Conservation (phyloP, 2,329 filamentous ascomycete species). For the Macrophomina tecta region DNA sequence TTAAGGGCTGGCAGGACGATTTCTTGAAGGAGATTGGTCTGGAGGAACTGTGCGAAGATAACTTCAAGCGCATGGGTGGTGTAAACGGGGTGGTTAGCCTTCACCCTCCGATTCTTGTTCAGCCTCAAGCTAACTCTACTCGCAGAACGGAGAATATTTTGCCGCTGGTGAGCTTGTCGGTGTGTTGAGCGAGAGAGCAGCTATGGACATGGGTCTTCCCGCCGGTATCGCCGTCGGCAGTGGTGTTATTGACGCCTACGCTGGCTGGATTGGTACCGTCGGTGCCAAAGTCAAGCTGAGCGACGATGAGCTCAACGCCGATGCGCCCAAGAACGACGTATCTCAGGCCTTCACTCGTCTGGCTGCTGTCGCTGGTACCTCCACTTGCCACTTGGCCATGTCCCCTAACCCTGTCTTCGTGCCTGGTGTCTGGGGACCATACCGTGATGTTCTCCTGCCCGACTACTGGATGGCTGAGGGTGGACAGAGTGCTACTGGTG, state of each 20-base stretch:
- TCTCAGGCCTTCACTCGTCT: constrained; percentile 90
- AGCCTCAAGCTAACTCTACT: constrained; percentile 39
- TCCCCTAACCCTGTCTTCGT: constrained; percentile 93
- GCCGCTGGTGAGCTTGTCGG: constrained; percentile 93
- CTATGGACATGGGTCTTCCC: constrained; percentile 80
- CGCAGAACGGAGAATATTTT: constrained; percentile 89
- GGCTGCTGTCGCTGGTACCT: constrained; percentile 93
- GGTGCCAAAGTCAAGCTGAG: constrained; percentile 87
- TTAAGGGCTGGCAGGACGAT: constrained; percentile 98
- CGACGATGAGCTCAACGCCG: constrained; percentile 69
- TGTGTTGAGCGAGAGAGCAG: constrained; percentile 81
- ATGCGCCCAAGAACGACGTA: constrained; percentile 79
- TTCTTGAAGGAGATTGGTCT: constrained; percentile 88
- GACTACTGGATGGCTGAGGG: constrained; percentile 97
- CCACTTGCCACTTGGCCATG: constrained; percentile 97
- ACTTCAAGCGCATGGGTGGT: constrained; percentile 92
- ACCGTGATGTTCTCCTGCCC: constrained; percentile 90
- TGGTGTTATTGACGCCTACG: constrained; percentile 97
- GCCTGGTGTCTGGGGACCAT: constrained; percentile 94
- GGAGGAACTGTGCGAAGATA: constrained; percentile 79
- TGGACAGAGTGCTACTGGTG: constrained; percentile 94
- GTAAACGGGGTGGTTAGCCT: constrained; percentile 90
- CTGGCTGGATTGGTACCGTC: constrained; percentile 98
- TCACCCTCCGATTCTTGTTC: constrained; percentile 32
- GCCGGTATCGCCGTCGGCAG: constrained; percentile 91